These are phyloP conservation scores for Prunus mongolica DNA, from an alignment of 306 rosid species.

Conservation along the genomic window DNA sequence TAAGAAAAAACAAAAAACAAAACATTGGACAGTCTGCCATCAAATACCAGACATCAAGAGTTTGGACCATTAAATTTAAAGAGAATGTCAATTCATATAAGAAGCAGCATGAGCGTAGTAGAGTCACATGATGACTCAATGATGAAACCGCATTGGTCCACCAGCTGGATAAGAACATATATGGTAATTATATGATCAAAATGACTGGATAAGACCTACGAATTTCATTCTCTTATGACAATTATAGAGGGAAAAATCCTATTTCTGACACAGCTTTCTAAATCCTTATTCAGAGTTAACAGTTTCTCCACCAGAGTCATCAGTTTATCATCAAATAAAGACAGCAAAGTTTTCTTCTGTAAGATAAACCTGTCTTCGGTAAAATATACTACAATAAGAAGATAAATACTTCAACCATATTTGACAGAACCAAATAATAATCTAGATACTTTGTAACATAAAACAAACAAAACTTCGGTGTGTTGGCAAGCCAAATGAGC, in stretches of 20 bases:
- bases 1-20: not conserved
- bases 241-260: not conserved
- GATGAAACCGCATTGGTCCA: not conserved
- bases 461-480: not conserved
- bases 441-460: slow-evolving; percentile 3
- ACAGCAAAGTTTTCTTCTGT: slow-evolving; percentile 14
- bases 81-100: not conserved
- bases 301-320: slow-evolving; percentile 66
- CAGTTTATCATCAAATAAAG: slow-evolving; percentile 67
- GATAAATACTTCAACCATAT: slow-evolving; percentile 3
- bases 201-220: not conserved
- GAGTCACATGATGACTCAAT: not conserved
- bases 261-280: slow-evolving; percentile 53
- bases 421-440: slow-evolving; percentile 7
- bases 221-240: not conserved
- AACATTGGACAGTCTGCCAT: not conserved
- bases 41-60: not conserved
- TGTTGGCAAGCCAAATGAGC: slow-evolving; percentile 2
- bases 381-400: slow-evolving; percentile 13
- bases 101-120: not conserved
- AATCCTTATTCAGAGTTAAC: slow-evolving; percentile 55
- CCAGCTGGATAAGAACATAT: not conserved
- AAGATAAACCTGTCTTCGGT: slow-evolving; percentile 6
- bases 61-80: not conserved
- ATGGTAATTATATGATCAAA: no score